A percentile compares a stretch with the other conserved stretches of the same genome.
Evolutionary conservation across 805 yeast species (phyloP).

Genomic region (Kodamaea jinghongensis): DNA sequence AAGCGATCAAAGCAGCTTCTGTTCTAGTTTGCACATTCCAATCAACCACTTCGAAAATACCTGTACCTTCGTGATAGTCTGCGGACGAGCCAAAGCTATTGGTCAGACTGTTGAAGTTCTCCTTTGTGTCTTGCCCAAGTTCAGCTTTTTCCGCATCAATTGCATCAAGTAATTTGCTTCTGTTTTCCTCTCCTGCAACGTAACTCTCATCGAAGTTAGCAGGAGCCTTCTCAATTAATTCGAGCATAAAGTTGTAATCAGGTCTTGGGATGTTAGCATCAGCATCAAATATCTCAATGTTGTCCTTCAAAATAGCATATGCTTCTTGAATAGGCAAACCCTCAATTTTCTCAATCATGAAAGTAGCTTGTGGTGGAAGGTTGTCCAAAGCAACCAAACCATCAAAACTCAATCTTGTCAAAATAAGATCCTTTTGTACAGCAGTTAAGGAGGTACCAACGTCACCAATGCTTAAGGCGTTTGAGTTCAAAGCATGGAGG

Average conservation of each 20-base stretch:
- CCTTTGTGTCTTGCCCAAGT: too few species aligned
- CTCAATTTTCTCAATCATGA: constrained; percentile 41
- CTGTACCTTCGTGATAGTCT: neutral
- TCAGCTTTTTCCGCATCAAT: too few species aligned
- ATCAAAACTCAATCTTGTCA: constrained; percentile 26
- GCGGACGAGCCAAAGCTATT: neutral
- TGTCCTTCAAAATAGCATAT: constrained; percentile 35
- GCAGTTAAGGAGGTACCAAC: constrained; percentile 24
- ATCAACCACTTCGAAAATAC: constrained; percentile 18
- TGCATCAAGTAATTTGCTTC: neutral
- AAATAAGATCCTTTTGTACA: constrained; percentile 25
- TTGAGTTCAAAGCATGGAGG: constrained; percentile 17
- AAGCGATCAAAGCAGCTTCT: constrained; percentile 39
- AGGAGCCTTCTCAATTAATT: constrained; percentile 12
- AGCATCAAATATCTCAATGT: constrained; percentile 36
- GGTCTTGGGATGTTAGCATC: constrained; percentile 34
- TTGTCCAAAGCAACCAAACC: constrained; percentile 25
- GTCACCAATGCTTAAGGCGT: constrained; percentile 23
- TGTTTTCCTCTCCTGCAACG: neutral
- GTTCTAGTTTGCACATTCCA: constrained; percentile 35
- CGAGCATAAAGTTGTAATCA: constrained; percentile 26
- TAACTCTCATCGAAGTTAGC: neutral
- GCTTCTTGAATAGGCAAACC: constrained; percentile 38
- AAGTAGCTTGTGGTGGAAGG: constrained; percentile 32
- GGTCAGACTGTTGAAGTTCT: constrained; percentile 1